Evolutionary conservation across 345 rosid species (phyloP).

Genomic region (Combretum micranthum): DNA sequence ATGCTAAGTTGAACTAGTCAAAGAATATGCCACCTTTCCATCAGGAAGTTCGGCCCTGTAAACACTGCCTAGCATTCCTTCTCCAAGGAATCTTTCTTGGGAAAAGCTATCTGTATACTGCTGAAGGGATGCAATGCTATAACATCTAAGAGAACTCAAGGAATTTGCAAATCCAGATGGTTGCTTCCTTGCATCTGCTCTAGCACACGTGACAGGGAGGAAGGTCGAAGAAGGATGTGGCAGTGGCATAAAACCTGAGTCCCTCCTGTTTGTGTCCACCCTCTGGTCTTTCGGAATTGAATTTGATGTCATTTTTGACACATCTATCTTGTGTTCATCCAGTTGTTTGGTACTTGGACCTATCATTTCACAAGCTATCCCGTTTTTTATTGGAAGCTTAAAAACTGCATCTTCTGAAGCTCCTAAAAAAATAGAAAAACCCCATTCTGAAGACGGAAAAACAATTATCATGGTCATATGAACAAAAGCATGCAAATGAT

Average conservation of each 20-base stretch:
- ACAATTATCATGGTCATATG: not conserved
- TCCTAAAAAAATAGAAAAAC: conserved; percentile 14
- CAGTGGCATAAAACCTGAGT: conserved; percentile 16
- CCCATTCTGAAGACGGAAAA: not conserved
- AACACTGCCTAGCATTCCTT: conserved; percentile 67
- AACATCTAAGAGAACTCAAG: conserved; percentile 33
- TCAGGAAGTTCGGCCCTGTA: conserved; percentile 77
- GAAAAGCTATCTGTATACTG: conserved; percentile 70
- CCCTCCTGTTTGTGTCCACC: conserved; percentile 7
- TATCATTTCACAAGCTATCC: conserved; percentile 27
- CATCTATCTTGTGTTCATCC: conserved; percentile 26
- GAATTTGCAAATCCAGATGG: conserved; percentile 29
- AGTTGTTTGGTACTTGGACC: conserved; percentile 23
- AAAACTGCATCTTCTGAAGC: conserved; percentile 35
- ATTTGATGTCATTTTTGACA: conserved; percentile 22
- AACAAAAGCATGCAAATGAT: conserved; percentile 5
- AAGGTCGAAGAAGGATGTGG: conserved; percentile 36
- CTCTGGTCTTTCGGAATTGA: conserved; percentile 20
- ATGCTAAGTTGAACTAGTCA: not conserved
- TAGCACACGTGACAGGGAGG: conserved; percentile 22
- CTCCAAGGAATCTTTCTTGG: conserved; percentile 68
- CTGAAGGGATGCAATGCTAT: conserved; percentile 79
- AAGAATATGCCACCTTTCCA: conserved; percentile 44
- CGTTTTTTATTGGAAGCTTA: conserved; percentile 33
- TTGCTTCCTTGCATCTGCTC: conserved; percentile 5